Percentiles rank a stretch among this genome's conserved stretches.
These are phyloP conservation scores for Neonothopanus nambi DNA, from an alignment of 1,284 basidiomycete genomes.

Conservation along the genomic window DNA sequence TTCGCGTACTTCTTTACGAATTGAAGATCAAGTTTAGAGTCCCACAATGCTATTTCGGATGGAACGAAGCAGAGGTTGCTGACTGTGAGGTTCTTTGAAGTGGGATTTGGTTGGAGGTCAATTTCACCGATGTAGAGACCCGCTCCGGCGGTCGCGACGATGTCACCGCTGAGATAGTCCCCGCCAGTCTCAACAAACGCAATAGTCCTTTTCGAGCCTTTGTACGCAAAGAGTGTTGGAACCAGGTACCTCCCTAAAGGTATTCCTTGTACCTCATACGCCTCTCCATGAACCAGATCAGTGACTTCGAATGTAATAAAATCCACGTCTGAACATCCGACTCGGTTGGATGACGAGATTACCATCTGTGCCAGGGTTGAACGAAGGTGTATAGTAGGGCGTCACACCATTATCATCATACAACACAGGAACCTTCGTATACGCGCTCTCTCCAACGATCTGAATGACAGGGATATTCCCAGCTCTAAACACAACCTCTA, in stretches of 20 bases:
- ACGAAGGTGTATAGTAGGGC: constrained; percentile 70
- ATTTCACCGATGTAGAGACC: constrained; percentile 67
- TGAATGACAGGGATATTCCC: constrained; percentile 55
- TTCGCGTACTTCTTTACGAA: constrained; percentile 52
- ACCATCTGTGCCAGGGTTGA: constrained; percentile 48
- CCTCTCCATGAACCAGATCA: constrained; percentile 44
- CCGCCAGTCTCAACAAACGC: constrained; percentile 66
- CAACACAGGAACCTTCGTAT: constrained; percentile 48
- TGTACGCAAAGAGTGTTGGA: constrained; percentile 51
- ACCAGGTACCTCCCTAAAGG: constrained; percentile 66
- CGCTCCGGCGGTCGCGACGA: constrained; percentile 60
- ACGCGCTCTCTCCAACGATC: constrained; percentile 33
- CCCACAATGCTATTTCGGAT: constrained; percentile 42
- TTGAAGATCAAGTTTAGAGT: constrained; percentile 43
- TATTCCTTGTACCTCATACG: constrained; percentile 54
- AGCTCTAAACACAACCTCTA: constrained; percentile 57
- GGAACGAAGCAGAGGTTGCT: constrained; percentile 46
- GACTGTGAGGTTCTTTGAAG: constrained; percentile 36
- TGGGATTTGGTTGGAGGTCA: constrained; percentile 29
- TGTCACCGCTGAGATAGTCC: constrained; percentile 57
- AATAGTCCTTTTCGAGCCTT: constrained; percentile 43
- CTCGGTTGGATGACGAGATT: constrained; percentile 62
- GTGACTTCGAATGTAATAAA: constrained; percentile 69
- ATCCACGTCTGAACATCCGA: constrained; percentile 64
- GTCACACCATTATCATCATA: constrained; percentile 33